A percentile compares a stretch with the other conserved stretches of the same genome.
These are phyloP conservation scores for Penicillium robsamsonii DNA, from an alignment of 495 filamentous ascomycete genomes.

Conservation along the genomic window DNA sequence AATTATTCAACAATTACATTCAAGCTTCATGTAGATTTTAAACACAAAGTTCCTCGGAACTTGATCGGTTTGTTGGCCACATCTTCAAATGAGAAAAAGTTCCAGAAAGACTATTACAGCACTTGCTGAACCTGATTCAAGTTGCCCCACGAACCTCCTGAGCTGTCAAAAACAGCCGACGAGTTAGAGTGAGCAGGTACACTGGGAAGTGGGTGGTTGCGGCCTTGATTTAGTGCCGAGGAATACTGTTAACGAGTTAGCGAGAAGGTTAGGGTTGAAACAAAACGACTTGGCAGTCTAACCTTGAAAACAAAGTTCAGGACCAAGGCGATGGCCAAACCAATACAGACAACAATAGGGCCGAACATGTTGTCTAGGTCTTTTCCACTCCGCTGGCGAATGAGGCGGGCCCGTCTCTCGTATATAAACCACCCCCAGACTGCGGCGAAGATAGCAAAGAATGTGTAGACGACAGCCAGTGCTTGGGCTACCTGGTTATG, in stretches of 20 bases:
- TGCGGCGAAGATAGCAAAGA: constrained; percentile 77
- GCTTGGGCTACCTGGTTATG: constrained; percentile 66
- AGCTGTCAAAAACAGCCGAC: constrained; percentile 9
- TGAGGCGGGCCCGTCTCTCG: constrained; percentile 70
- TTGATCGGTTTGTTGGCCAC: not conserved
- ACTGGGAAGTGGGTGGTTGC: constrained; percentile 14
- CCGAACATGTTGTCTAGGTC: constrained; percentile 89
- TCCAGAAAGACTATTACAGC: constrained; percentile 10
- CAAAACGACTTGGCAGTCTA: constrained; percentile 6
- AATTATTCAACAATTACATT: not conserved
- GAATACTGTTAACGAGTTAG: constrained; percentile 32
- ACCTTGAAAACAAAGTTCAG: constrained; percentile 87
- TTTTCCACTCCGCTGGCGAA: constrained; percentile 76
- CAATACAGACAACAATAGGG: constrained; percentile 77
- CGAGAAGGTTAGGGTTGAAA: not conserved
- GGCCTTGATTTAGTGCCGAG: constrained; percentile 31
- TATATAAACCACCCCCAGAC: constrained; percentile 87
- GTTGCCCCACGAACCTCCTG: constrained; percentile 17
- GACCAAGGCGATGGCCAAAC: constrained; percentile 72
- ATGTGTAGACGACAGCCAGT: constrained; percentile 77
- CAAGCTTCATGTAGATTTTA: not conserved
- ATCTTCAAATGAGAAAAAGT: not conserved
- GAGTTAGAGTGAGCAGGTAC: constrained; percentile 17
- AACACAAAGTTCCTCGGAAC: not conserved
- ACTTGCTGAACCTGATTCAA: constrained; percentile 23